A percentile compares a stretch with the other conserved stretches of the same genome.
Evolutionary conservation across 345 rosid genomes (phyloP).

Genomic region (Lumnitzera racemosa): DNA sequence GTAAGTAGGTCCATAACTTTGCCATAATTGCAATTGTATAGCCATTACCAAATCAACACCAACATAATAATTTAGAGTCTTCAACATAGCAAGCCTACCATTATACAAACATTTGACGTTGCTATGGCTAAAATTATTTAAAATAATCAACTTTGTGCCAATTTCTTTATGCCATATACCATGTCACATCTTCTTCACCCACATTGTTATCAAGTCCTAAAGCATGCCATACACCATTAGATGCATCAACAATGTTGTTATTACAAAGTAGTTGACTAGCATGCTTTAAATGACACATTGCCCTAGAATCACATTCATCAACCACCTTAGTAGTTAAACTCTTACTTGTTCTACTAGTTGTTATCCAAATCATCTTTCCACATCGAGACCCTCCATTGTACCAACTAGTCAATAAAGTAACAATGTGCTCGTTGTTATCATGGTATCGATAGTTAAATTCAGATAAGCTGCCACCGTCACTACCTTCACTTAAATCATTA

Average conservation of each 20-base stretch:
- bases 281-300: conserved; percentile 31
- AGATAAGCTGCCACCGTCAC: conserved; percentile 20
- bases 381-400: conserved; percentile 22
- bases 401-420: conserved; percentile 36
- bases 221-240: conserved; percentile 31
- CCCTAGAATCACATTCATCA: conserved; percentile 30
- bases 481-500: conserved; percentile 34
- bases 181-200: conserved; percentile 27
- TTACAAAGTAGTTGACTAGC: conserved; percentile 22
- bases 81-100: no score
- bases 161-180: conserved; percentile 26
- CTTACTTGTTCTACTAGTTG: conserved; percentile 10
- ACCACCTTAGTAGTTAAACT: conserved; percentile 25
- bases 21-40: no score
- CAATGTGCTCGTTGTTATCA: conserved; percentile 11
- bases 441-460: conserved; percentile 22
- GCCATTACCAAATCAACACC: no score
- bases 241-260: conserved; percentile 33
- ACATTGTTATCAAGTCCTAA: conserved; percentile 16
- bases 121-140: no score
- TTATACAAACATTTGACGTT: no score
- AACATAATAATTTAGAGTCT: no score
- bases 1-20: no score
- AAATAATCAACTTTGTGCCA: no score
- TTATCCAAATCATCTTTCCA: conserved; percentile 23